Conservation (phyloP, 345 rosid species). For the Arabidopsis suecica region DNA sequence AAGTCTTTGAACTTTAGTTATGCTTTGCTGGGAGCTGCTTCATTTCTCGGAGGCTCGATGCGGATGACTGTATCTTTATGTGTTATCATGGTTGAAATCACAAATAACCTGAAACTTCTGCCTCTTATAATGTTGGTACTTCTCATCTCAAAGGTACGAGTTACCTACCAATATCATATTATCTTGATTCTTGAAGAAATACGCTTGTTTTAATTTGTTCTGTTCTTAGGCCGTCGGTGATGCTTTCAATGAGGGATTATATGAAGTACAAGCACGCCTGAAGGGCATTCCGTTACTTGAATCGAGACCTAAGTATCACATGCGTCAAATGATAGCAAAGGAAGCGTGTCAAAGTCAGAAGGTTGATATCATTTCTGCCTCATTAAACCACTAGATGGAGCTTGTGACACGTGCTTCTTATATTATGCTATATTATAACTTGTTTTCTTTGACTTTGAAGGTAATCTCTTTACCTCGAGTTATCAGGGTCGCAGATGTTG, state of each 20-base stretch:
- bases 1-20: slow-evolving; percentile 55
- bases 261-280: slow-evolving; percentile 85
- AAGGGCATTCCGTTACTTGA: slow-evolving; percentile 90
- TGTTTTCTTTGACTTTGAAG: slow-evolving; percentile 48
- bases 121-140: slow-evolving; percentile 99
- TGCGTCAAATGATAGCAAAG: slow-evolving; percentile 80
- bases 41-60: slow-evolving; percentile 99
- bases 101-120: slow-evolving; percentile 87
- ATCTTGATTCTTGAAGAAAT: slow-evolving; percentile 30
- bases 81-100: slow-evolving; percentile 98
- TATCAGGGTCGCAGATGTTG: slow-evolving; percentile 85
- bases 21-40: slow-evolving; percentile 98
- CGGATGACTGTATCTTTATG: slow-evolving; percentile 97
- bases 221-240: slow-evolving; percentile 91
- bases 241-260: slow-evolving; percentile 94
- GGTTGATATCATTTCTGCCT: slow-evolving; percentile 51
- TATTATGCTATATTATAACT: slow-evolving; percentile 1
- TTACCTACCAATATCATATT: slow-evolving; percentile 10
- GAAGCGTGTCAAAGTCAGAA: slow-evolving; percentile 85
- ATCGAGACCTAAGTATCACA: slow-evolving; percentile 81
- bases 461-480: slow-evolving; percentile 88
- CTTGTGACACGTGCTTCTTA: slow-evolving; percentile 11
- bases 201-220: slow-evolving; percentile 8
- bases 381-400: slow-evolving; percentile 16
- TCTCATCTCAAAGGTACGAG: slow-evolving; percentile 89